A percentile compares a stretch with the other conserved stretches of the same genome.
Conservation (phyloP, 2,329 filamentous ascomycete genomes). For the Monilinia fructigena region DNA sequence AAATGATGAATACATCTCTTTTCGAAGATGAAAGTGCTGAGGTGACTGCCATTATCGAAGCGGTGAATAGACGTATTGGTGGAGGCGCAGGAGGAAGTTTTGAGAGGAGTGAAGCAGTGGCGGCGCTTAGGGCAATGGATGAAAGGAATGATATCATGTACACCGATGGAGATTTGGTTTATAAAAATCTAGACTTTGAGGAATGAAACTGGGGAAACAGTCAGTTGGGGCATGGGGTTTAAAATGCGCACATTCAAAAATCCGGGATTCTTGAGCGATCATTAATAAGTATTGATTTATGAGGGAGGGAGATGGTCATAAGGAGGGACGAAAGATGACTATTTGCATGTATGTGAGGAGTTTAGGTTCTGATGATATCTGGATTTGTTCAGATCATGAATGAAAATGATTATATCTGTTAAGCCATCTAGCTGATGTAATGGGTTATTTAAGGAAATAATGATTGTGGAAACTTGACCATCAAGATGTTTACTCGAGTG, state of each 20-base stretch:
- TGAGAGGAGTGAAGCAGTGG: slow-evolving; percentile 67
- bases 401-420: neutral
- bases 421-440: neutral
- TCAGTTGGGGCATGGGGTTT: neutral
- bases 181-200: slow-evolving; percentile 60
- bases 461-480: neutral
- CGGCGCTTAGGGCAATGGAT: slow-evolving; percentile 77
- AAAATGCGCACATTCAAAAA: neutral
- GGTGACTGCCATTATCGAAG: slow-evolving; percentile 70
- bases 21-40: slow-evolving; percentile 84
- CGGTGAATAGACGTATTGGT: slow-evolving; percentile 73
- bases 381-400: slow-evolving; percentile 11
- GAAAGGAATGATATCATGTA: slow-evolving; percentile 90
- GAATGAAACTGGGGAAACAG: neutral
- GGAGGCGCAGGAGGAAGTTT: slow-evolving; percentile 58
- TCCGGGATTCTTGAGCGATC: neutral
- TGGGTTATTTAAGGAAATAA: neutral
- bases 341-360: slow-evolving; percentile 2
- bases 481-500: neutral
- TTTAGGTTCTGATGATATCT: slow-evolving; percentile 21
- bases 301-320: neutral
- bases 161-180: slow-evolving; percentile 63
- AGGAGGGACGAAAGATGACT: neutral
- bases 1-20: slow-evolving; percentile 76
- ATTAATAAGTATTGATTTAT: neutral